These are phyloP conservation scores for Lepiota brunneoincarnata DNA, from an alignment of 768 basidiomycete genomes.

Conservation along the genomic window DNA sequence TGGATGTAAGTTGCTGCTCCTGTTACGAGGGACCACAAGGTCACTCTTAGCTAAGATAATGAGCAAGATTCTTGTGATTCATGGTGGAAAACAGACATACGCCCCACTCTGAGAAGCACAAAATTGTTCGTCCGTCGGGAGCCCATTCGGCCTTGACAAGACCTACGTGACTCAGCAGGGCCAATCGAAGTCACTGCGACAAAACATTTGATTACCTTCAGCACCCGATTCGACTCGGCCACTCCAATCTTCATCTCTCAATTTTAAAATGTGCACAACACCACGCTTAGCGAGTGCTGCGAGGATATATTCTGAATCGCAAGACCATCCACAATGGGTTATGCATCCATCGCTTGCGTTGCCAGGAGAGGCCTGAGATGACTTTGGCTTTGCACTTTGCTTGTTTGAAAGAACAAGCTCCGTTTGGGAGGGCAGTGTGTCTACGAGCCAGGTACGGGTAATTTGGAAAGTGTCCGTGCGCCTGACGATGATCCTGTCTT, in stretches of 20 bases:
- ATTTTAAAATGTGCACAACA: conserved; percentile 72
- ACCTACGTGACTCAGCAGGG: conserved; percentile 34
- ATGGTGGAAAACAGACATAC: conserved; percentile 48
- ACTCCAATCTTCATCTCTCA: conserved; percentile 77
- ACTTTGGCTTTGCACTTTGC: conserved; percentile 29
- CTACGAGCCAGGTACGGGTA: conserved; percentile 74
- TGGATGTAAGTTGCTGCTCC: conserved; percentile 82
- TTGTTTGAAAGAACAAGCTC: conserved; percentile 36
- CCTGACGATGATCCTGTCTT: conserved; percentile 79
- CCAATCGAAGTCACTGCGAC: neutral
- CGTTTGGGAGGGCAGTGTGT: conserved; percentile 52
- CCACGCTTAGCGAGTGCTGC: conserved; percentile 75
- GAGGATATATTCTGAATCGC: conserved; percentile 83
- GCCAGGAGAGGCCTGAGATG: conserved; percentile 20
- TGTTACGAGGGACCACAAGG: conserved; percentile 79
- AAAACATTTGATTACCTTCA: conserved; percentile 46
- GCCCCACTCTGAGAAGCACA: conserved; percentile 93
- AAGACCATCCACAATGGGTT: conserved; percentile 82
- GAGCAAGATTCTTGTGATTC: neutral
- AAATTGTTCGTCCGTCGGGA: conserved; percentile 74
- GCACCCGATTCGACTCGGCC: conserved; percentile 77
- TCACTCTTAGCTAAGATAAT: conserved; percentile 67
- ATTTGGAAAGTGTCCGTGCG: conserved; percentile 84
- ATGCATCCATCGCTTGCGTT: conserved; percentile 42
- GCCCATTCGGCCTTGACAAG: conserved; percentile 90